Base-by-base conservation (phyloP, 768 basidiomycete species). In the Leccinum broughii region DNA sequence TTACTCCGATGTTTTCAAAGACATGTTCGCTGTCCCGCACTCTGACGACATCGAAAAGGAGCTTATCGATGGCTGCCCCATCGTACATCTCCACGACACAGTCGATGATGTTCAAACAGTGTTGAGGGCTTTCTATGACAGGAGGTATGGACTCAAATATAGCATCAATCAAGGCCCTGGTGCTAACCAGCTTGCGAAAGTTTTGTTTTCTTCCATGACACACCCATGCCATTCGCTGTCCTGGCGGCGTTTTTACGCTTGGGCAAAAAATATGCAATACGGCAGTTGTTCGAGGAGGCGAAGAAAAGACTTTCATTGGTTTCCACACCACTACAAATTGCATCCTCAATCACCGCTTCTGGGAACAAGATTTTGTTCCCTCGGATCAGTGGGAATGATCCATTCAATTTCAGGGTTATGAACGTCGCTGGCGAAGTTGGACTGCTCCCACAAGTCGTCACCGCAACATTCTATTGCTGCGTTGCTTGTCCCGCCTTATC, bases 1-100 rank as follows among this genome's bases (percentile, higher is more conserved):
- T 2, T 63, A 76, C 55, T 75, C 74, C 3, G 61, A 64, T 4
- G 60, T 76, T n/a, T 75, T 77, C 62, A 62, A 58, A 17, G 71
- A 70, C 35, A 71, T 75, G 73, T 74, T 75, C 13, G 13, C 52
- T 6, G 37, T 34, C 30, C 58, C 59, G 2, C 60, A 68, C 3
- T 22, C 54, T 28, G n/a, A 49, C 13, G 57, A 46, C 15, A 28
- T 6, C 2, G 55, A 61, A 11, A 22, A 56, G 34, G 60, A 62
- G 6, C 2, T 50, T 28, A 54, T 72, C 6, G 68, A 72, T 0
- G 54, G 52, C 1, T 71, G 71, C 53, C 71, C 71, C 8, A 51
- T 65, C 24, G 14, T 70, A 41, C 58, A 48, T 22, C 64, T 70
- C 11, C 48, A 60, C 0, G 70, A 72, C 20, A 14, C 39, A 5